Percentiles rank a stretch among this genome's conserved stretches.
Conservation (phyloP, 106 monocot genomes). For the Allium fistulosum region DNA sequence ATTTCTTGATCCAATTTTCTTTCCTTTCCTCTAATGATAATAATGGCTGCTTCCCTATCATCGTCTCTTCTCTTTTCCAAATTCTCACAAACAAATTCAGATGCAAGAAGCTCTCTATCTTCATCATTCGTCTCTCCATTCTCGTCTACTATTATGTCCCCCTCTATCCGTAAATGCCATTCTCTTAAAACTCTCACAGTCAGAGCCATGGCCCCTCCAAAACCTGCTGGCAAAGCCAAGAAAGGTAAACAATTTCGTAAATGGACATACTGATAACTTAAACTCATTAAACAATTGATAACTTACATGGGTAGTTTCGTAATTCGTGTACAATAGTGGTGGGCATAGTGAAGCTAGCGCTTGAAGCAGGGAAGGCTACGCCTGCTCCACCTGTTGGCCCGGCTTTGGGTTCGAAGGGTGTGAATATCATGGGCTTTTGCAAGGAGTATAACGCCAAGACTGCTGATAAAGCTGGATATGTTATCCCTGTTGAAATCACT, state of each 20-base stretch:
- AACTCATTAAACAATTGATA: too few relatives aligned
- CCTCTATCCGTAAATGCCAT: not conserved
- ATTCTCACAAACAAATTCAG: too few relatives aligned
- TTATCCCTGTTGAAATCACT: conserved; percentile 97
- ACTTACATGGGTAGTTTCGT: too few relatives aligned
- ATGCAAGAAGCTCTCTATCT: not conserved
- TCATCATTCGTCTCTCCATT: not conserved
- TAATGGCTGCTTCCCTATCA: too few relatives aligned
- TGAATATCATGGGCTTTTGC: conserved; percentile 97
- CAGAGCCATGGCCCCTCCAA: conserved; percentile 6
- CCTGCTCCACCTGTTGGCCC: conserved; percentile 99
- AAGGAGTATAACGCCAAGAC: conserved; percentile 99
- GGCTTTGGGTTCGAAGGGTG: conserved; percentile 93
- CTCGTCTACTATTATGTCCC: not conserved
- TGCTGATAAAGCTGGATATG: conserved; percentile 83
- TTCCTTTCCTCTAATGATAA: too few relatives aligned
- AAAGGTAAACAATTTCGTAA: not conserved
- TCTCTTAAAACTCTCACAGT: not conserved
- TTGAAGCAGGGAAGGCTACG: conserved; percentile 95
- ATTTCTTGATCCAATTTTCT: too few relatives aligned
- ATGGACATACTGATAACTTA: too few relatives aligned
- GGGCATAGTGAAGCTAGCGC: conserved; percentile 83
- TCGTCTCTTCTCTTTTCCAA: too few relatives aligned
- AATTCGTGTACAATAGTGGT: conserved; percentile 27
- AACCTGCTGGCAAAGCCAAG: conserved; percentile 7